Evolutionary conservation across 495 filamentous ascomycete genomes (phyloP).

Genomic region (Penicillium arizonense): DNA sequence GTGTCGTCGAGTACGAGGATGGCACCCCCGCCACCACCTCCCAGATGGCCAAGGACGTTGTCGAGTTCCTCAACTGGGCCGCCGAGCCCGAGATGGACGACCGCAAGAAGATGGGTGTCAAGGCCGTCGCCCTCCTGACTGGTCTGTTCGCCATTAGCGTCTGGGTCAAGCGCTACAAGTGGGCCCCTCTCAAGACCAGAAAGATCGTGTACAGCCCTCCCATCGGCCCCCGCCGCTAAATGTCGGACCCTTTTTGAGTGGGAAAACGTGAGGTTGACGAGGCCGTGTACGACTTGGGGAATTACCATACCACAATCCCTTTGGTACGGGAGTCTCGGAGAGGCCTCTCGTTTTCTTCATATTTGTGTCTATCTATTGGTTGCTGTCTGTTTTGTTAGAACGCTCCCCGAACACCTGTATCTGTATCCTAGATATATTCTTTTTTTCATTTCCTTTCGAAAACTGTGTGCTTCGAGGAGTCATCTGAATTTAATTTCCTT

Average conservation of each 20-base stretch:
- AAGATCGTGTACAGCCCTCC: constrained; percentile 88
- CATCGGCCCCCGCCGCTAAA: constrained; percentile 44
- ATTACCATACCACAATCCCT: constrained; percentile 26
- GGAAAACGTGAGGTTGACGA: constrained; percentile 32
- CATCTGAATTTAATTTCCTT: constrained; percentile 44
- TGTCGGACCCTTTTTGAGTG: constrained; percentile 32
- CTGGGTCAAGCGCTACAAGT: constrained; percentile 99
- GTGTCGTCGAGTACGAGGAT: constrained; percentile 98
- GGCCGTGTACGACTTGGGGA: constrained; percentile 30
- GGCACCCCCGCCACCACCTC: constrained; percentile 89
- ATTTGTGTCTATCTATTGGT: constrained; percentile 34
- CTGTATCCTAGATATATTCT: constrained; percentile 50
- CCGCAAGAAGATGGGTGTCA: constrained; percentile 98
- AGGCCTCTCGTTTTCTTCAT: constrained; percentile 27
- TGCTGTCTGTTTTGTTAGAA: constrained; percentile 44
- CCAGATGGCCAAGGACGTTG: constrained; percentile 99
- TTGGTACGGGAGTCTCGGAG: constrained; percentile 22
- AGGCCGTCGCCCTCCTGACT: constrained; percentile 75
- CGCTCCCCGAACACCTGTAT: constrained; percentile 46
- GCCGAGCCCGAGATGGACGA: constrained; percentile 99
- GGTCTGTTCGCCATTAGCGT: constrained; percentile 83
- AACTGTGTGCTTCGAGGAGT: constrained; percentile 39
- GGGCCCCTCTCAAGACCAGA: constrained; percentile 89
- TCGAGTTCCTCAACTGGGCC: constrained; percentile 98
- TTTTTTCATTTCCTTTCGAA: constrained; percentile 42